Evolutionary conservation across 2,329 filamentous ascomycete species (phyloP).

Genomic region (Sporothrix pallida): DNA sequence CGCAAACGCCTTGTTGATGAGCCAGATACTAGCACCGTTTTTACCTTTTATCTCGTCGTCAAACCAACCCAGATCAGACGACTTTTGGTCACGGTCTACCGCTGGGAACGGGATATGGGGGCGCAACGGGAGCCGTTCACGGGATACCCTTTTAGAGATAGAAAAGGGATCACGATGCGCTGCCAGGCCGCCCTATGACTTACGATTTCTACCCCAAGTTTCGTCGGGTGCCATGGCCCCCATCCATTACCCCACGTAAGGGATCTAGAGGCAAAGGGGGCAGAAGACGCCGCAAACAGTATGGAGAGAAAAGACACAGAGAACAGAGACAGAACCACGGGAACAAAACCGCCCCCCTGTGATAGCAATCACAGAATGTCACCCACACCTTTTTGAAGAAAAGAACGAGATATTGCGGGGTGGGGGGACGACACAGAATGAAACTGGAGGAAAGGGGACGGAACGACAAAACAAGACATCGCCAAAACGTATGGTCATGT

Average conservation of each 20-base stretch:
- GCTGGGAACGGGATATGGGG: background rate
- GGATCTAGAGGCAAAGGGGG: background rate
- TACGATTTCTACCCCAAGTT: background rate
- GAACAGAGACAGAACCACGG: background rate
- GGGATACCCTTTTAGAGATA: background rate
- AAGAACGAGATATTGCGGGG: background rate
- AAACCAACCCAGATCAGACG: background rate
- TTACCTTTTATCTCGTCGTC: background rate
- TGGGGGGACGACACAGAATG: background rate
- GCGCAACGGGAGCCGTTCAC: background rate
- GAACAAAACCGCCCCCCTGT: slow-evolving; percentile 10
- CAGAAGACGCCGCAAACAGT: background rate
- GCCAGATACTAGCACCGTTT: background rate
- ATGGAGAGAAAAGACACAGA: background rate
- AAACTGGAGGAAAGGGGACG: background rate
- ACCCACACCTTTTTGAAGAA: background rate
- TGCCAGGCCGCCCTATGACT: background rate
- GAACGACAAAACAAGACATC: background rate
- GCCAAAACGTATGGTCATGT: background rate
- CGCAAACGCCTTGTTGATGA: background rate
- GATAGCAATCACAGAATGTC: slow-evolving; percentile 7
- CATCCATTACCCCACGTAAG: slow-evolving; percentile 9
- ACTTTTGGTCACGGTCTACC: background rate
- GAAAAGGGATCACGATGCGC: background rate
- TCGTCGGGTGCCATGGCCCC: background rate